A percentile compares a stretch with the other conserved stretches of the same genome.
phyloP scores from a whole-genome alignment of 768 basidiomycete species.

The Suillus placidus region DNA sequence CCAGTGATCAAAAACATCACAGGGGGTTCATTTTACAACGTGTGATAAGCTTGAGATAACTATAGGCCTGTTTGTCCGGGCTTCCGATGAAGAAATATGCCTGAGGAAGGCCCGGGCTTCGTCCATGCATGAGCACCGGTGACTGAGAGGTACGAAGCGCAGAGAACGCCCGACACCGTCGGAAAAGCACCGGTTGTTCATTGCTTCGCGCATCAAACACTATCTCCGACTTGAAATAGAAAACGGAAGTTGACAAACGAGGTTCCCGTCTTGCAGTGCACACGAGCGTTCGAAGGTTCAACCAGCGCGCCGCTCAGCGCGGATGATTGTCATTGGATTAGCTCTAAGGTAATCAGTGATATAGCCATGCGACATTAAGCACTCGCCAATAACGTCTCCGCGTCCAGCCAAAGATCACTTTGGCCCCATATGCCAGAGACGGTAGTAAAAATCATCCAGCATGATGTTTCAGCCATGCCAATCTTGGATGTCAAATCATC shows the following conservation, averaged over 20 bases:
- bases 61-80: neutral
- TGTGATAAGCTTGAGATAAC: neutral
- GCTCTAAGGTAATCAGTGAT: neutral
- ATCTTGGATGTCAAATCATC: conserved; percentile 22
- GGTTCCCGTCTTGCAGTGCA: neutral
- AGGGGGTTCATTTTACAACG: neutral
- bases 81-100: neutral
- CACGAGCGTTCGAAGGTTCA: neutral
- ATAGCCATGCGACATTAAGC: conserved; percentile 8
- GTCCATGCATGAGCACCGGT: neutral
- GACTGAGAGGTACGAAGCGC: neutral
- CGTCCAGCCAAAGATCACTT: conserved; percentile 79
- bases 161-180: neutral
- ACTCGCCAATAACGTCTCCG: conserved; percentile 50
- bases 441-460: conserved; percentile 74
- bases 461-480: conserved; percentile 48
- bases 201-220: neutral
- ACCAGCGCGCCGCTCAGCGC: no score
- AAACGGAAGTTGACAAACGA: neutral
- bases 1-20: neutral
- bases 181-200: neutral
- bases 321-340: neutral
- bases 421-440: conserved; percentile 77
- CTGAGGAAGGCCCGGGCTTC: neutral
- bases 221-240: neutral